Evolutionary conservation across 2,329 filamentous ascomycete species (phyloP), one percentile per base, ranked within the genome.

Genomic region (Cryphonectria naterciae): DNA sequence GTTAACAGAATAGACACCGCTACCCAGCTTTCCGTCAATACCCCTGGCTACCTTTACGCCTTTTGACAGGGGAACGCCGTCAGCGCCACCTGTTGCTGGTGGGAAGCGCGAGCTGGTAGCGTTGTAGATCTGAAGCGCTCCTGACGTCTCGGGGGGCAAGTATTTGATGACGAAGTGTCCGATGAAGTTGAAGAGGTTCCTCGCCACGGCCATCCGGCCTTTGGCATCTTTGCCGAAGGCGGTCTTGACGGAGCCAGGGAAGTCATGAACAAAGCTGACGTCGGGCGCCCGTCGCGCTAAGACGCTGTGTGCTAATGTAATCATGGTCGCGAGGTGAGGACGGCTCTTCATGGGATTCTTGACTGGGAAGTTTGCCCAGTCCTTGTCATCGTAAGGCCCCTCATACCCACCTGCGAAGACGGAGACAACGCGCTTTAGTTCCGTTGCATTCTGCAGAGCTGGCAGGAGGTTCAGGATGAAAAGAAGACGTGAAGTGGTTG

Each of bases 381-480:
- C 78, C 2, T 79, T 70, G 4, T 84, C 84, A 79, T 90, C 88
- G 19, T 82, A 81, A n/a, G 85, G 84, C 5, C 81, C 86, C 25
- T 64, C 61, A 28, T 32, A 43, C 11, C 37, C 41, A 17, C n/a
- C 61, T 0, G 83, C 84, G 0, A 87, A 79, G n/a, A 90, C 83
- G n/a, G 80, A 85, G 35, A 90, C 82, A 11, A 89, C 85, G 11
- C 88, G 85, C 0, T 85, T 82, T 35, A 89, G 81, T 6, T 79
- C 73, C 0, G 81, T 74, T 0, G 87, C 83, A n/a, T 75, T 76
- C 15, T 80, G 79, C 2, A 92, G 81, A 0, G 85, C 81, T 0
- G 89, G 88, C 11, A 90, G 84, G 0, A 92, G 83, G 68, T 89
- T 88, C 61, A 82, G 70, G 17, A 86, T 82, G 75, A 90, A 87